Base-by-base conservation (phyloP, 495 filamentous ascomycete genomes). In the Aspergillus cavernicola region DNA sequence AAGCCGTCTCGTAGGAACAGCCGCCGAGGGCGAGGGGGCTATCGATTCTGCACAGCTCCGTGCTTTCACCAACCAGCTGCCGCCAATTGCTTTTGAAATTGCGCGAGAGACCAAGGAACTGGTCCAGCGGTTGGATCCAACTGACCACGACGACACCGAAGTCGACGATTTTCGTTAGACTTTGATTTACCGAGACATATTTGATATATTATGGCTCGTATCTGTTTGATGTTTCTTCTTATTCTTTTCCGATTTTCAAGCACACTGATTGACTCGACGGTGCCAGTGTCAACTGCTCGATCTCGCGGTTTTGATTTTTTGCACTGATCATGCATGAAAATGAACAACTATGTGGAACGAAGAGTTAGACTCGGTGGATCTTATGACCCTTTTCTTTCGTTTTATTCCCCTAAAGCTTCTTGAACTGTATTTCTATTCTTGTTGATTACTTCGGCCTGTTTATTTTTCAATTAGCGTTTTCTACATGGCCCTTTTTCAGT, bases 81-180 rank as follows among this genome's bases (percentile, higher is more conserved):
- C 90, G 15, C 89, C 89, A 8, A 82, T 95, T 56, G 90, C 90
- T 15, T 95, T 95, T 67, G 88, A 90, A 71, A 85, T 93, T 62
- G 90, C 88, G 2, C 77, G 87, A 35, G 85, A 88, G 67, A 90
- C 86, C 52, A 95, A 90, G 63, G 86, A 89, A 62, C 72, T 90
- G 44, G 83, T 76, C n/a, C 67, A 73, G 31, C 68, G 67, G 26
- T 60, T 79, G 23, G 70, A 74, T 41, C 57, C 65, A 9, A 62
- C 65, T 53, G 62, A 69, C 7, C 57, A 66, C 10, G 66, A 61
- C 31, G 67, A 66, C 10, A 53, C 53, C 6, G 74, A 72, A 16
- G 69, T 69, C 12, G 74, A 79, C 42, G 73, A 77, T 38, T 77
- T 77, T 52, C 67, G 67, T 42, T 77, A 62, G 40, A 33, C 41